Percentiles rank a stretch among this genome's conserved stretches.
phyloP scores from a whole-genome alignment of 2,329 filamentous ascomycete species.

The Onygena corvina region DNA sequence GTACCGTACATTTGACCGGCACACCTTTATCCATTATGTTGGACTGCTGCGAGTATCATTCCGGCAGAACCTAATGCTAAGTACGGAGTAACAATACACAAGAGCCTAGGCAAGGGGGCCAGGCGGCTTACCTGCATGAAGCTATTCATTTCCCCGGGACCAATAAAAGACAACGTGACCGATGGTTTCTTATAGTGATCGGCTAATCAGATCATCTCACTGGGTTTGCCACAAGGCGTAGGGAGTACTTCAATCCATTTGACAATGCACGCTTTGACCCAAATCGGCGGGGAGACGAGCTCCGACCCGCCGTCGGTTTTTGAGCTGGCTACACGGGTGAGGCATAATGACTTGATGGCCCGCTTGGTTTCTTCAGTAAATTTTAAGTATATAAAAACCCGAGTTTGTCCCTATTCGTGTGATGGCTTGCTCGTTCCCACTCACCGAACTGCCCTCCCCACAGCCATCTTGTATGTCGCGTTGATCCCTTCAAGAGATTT shows the following conservation, averaged over 20 bases:
- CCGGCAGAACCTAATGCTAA: too few species aligned
- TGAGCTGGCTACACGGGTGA: background rate
- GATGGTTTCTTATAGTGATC: background rate
- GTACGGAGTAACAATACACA: too few species aligned
- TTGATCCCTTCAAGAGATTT: too few species aligned
- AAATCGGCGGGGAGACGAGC: background rate
- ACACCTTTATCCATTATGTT: too few species aligned
- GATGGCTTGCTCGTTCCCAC: background rate
- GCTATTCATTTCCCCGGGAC: background rate
- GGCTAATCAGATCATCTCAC: background rate
- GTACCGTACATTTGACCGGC: too few species aligned
- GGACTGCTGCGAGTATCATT: too few species aligned
- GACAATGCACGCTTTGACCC: background rate
- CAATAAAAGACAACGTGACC: background rate
- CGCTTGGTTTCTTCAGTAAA: background rate
- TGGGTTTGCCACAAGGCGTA: background rate
- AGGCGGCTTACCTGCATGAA: background rate
- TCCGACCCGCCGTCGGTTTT: background rate
- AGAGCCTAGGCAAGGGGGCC: background rate
- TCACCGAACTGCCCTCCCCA: too few species aligned
- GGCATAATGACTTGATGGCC: background rate
- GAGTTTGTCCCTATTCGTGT: background rate
- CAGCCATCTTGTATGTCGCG: too few species aligned
- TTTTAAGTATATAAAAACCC: background rate
- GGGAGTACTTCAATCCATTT: background rate